Conservation (phyloP, 2,329 filamentous ascomycete species). For the Cladosporium phlei region DNA sequence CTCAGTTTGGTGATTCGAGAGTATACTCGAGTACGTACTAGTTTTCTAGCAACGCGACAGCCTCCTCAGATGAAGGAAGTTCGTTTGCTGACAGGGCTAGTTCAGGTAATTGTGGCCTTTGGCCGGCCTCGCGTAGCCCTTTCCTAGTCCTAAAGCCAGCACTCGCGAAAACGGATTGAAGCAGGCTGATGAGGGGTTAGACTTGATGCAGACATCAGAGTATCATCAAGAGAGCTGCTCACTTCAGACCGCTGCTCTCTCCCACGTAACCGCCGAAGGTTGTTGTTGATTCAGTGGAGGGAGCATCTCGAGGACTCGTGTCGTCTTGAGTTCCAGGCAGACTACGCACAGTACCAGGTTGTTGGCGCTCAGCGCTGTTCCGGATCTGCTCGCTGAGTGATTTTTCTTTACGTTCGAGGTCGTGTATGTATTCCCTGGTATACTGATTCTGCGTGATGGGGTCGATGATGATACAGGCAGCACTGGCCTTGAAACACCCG, state of each 20-base stretch:
- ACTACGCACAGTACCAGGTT: not conserved
- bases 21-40: conserved; percentile 8
- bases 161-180: conserved; percentile 12
- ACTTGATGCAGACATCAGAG: not conserved
- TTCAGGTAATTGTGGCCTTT: conserved; percentile 10
- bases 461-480: conserved; percentile 18
- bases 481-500: conserved; percentile 13
- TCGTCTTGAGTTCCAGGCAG: not conserved
- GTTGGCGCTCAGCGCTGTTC: not conserved
- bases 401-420: conserved; percentile 14
- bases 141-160: conserved; percentile 7
- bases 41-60: conserved; percentile 9
- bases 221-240: not conserved
- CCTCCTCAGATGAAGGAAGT: not conserved
- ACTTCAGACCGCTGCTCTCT: conserved; percentile 11
- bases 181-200: conserved; percentile 9
- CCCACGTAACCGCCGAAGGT: conserved; percentile 12
- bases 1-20: not conserved
- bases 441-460: conserved; percentile 14
- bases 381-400: conserved; percentile 5
- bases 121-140: not conserved
- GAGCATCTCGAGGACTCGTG: not conserved
- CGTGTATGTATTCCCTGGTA: conserved; percentile 18
- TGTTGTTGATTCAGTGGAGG: conserved; percentile 7
- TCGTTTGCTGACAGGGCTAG: conserved; percentile 3